Base-by-base conservation (phyloP, 495 filamentous ascomycete species). In the Neurospora terricola region DNA sequence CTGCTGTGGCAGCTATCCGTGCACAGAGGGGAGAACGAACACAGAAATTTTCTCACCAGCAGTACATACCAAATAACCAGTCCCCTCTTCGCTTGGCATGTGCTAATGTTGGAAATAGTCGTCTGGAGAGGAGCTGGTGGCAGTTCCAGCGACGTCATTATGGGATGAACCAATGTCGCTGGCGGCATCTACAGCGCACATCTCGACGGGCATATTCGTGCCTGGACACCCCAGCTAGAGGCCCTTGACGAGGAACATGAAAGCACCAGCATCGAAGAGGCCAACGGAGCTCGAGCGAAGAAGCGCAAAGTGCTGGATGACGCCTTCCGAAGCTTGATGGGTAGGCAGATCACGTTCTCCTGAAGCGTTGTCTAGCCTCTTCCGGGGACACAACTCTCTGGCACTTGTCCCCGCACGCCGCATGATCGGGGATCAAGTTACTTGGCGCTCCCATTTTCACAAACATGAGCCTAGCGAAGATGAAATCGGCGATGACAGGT, bases 301-400 rank as follows among this genome's bases (percentile, higher is more conserved):
- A 91, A 86, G 71, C 86, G 87, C 70, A 90, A 91, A 80, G 79
- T 88, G 70, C 79, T 94, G 73, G 83, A 92, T 75, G 78, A 92
- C 77, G 76, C 87, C 9, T 87, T 87, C 80, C 80, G 79, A 48
- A 78, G 84, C 77, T 75, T 90, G 38, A 88, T 86, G 77, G 85
- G 83, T 9, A 79, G 78, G 76, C 86, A 86, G 75, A 83, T 89
- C 71, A 89, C 85, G 5, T 90, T 89, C 23, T 79, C 77, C 1
- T 83, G 37, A 72, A 30, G 27, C 54, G 27, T 34, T 18, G 54
- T 66, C 54, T 66, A 66, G 27, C 14, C 54, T 66, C 54, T 30
- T 54, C 27, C 54, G 27, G 11, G 54, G 27, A 14, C 54, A 30
- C 27, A 16, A 30, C 54, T 30, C 12, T 66, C 30, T 36, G 14